A percentile compares a stretch with the other conserved stretches of the same genome.
These are phyloP conservation scores for Aspergillus nidulans DNA, from an alignment of 495 filamentous ascomycete species.

Conservation along the genomic window DNA sequence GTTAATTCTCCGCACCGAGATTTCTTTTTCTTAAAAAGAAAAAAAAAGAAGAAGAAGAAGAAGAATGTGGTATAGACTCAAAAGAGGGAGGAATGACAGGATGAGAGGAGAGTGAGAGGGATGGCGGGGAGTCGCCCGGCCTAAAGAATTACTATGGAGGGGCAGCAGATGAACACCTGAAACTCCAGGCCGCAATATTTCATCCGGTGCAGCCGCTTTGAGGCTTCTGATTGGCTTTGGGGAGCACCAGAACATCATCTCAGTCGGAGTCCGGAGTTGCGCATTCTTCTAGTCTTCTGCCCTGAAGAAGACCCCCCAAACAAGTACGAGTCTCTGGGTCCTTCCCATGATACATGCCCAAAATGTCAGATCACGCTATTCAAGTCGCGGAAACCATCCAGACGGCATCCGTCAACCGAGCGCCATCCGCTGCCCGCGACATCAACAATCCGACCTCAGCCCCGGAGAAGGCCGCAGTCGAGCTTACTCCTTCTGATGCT, in stretches of 20 bases:
- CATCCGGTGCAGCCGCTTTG: not conserved
- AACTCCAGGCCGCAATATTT: not conserved
- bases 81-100: conserved; percentile 1
- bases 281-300: not conserved
- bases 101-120: conserved; percentile 1
- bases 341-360: conserved; percentile 3
- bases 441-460: conserved; percentile 74
- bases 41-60: no score
- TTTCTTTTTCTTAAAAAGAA: no score
- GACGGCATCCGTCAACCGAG: conserved; percentile 65
- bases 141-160: conserved; percentile 16
- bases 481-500: conserved; percentile 45
- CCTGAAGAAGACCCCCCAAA: not conserved
- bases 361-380: conserved; percentile 45
- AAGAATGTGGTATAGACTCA: not conserved
- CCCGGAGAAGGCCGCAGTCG: conserved; percentile 43
- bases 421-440: conserved; percentile 69
- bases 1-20: not conserved
- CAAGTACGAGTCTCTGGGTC: not conserved
- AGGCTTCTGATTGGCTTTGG: not conserved
- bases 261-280: not conserved
- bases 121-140: conserved; percentile 19
- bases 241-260: conserved; percentile 1
- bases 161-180: conserved; percentile 21
- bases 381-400: conserved; percentile 74